Percentiles rank a stretch among this genome's conserved stretches.
Evolutionary conservation across 1,284 basidiomycete species (phyloP).

Genomic region (Apiotrichum sp.): DNA sequence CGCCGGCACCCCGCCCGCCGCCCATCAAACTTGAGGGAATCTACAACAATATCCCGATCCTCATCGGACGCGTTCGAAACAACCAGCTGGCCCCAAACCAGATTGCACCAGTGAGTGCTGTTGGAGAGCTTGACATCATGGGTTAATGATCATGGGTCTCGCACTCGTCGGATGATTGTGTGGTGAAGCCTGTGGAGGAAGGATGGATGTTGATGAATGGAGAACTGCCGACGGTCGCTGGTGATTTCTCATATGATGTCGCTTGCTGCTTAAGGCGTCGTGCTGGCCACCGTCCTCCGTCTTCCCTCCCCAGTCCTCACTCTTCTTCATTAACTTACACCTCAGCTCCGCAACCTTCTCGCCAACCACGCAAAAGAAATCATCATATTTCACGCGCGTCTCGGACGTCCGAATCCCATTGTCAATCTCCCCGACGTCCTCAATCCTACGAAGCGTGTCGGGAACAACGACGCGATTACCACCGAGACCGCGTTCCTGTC

Average conservation of each 20-base stretch:
- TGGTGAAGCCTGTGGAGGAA: background rate
- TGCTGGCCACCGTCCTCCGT: no score
- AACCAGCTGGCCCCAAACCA: slow-evolving; percentile 12
- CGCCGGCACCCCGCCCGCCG: slow-evolving; percentile 8
- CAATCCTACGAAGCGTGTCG: slow-evolving; percentile 16
- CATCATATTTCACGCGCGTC: slow-evolving; percentile 20
- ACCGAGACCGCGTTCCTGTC: slow-evolving; percentile 14
- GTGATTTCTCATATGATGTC: background rate
- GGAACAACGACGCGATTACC: slow-evolving; percentile 13
- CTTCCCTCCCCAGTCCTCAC: background rate
- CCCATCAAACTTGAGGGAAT: slow-evolving; percentile 18
- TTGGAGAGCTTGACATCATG: no score
- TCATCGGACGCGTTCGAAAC: slow-evolving; percentile 17
- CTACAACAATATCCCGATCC: slow-evolving; percentile 17
- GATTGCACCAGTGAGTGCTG: slow-evolving; percentile 10
- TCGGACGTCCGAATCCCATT: slow-evolving; percentile 14
- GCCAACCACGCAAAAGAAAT: slow-evolving; percentile 20
- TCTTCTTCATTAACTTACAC: background rate
- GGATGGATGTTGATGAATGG: background rate
- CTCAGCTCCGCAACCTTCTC: slow-evolving; percentile 16
- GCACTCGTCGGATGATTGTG: no score
- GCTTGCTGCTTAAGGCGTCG: background rate
- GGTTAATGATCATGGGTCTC: no score
- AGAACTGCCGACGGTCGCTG: no score
- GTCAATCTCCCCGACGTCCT: slow-evolving; percentile 21